Evolutionary conservation across 75 land plant species (phyloP).

Genomic region (Chamaecyparis obtusa): DNA sequence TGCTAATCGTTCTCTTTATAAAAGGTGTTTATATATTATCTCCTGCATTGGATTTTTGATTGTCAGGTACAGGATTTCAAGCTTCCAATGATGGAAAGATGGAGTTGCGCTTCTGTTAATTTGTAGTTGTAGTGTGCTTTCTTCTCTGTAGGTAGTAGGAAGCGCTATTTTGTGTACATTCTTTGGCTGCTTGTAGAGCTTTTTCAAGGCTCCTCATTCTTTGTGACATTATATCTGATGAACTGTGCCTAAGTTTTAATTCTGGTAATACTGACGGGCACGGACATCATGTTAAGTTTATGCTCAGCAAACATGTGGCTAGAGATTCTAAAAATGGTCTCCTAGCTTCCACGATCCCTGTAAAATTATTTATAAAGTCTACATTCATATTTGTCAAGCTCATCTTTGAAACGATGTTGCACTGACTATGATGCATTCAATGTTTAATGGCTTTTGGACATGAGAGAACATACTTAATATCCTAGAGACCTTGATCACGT

Average conservation of each 20-base stretch:
- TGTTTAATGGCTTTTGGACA: background rate
- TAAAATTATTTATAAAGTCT: background rate
- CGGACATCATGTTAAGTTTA: background rate
- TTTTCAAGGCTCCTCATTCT: background rate
- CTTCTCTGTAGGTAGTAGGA: background rate
- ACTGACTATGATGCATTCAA: background rate
- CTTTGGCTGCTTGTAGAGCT: constrained; percentile 5
- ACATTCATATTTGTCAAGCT: background rate
- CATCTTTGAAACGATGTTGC: background rate
- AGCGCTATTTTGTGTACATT: background rate
- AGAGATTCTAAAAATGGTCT: background rate
- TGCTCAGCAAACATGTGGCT: background rate
- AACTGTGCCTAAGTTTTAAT: background rate
- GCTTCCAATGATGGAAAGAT: constrained; percentile 2
- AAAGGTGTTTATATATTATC: background rate
- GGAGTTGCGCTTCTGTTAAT: background rate
- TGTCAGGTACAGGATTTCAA: background rate
- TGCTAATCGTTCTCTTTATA: background rate
- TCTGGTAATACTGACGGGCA: background rate
- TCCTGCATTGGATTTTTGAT: background rate
- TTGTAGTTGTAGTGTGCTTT: background rate
- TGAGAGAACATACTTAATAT: background rate
- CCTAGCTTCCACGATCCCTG: background rate
- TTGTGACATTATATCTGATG: constrained; percentile 3
- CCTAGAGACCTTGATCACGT: background rate